Conservation (phyloP, 441 rosid genomes). For the Eruca vesicaria region DNA sequence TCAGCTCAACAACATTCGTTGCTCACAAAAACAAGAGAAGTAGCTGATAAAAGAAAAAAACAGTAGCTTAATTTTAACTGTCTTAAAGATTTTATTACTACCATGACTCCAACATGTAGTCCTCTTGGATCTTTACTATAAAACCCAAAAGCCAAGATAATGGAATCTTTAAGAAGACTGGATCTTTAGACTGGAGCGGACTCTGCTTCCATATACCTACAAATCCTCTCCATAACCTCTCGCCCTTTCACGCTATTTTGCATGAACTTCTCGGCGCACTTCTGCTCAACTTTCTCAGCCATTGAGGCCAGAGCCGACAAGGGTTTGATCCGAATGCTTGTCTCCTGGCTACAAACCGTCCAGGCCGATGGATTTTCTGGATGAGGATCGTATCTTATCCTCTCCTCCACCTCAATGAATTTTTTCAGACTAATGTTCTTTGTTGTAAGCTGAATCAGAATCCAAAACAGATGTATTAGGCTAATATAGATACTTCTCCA, state of each 20-base stretch:
- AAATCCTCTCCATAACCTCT: constrained; percentile 96
- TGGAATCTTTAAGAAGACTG: not conserved
- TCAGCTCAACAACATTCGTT: not conserved
- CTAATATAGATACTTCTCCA: not conserved
- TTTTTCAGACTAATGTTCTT: constrained; percentile 84
- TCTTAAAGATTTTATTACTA: constrained; percentile 13
- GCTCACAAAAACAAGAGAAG: constrained; percentile 6
- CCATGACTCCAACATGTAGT: constrained; percentile 17
- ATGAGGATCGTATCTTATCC: constrained; percentile 78
- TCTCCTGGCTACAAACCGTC: constrained; percentile 89
- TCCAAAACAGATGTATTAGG: not conserved
- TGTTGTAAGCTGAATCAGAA: constrained; percentile 57
- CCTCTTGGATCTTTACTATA: not conserved
- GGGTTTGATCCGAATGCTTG: constrained; percentile 85
- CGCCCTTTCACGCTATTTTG: constrained; percentile 91
- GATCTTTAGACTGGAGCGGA: constrained; percentile 51
- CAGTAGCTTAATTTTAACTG: constrained; percentile 14
- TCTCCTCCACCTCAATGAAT: constrained; percentile 92
- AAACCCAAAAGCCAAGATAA: not conserved
- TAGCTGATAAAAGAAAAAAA: not conserved
- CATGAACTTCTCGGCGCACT: constrained; percentile 85
- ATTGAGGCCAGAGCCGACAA: constrained; percentile 86
- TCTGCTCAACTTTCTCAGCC: constrained; percentile 95
- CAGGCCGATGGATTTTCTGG: constrained; percentile 77
- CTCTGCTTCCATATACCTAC: constrained; percentile 94